phyloP scores from a whole-genome alignment of 2,329 filamentous ascomycete genomes.

The Pseudogymnoascus sp. region DNA sequence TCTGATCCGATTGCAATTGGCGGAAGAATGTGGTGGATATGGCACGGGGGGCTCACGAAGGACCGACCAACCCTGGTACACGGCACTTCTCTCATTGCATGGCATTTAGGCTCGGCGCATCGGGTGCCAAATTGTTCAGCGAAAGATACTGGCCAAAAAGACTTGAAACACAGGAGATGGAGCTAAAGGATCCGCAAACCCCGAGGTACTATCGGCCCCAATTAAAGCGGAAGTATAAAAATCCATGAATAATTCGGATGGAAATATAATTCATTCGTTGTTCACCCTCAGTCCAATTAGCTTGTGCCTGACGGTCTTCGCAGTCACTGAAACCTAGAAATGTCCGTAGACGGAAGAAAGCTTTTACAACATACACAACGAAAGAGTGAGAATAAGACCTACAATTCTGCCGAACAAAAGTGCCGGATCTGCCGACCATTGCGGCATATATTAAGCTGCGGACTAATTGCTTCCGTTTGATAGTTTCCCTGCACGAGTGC shows the following conservation, averaged over 20 bases:
- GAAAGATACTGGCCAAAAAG: neutral
- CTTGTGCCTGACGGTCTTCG: neutral
- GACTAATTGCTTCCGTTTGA: neutral
- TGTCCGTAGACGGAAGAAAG: neutral
- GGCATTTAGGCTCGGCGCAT: neutral
- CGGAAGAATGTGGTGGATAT: neutral
- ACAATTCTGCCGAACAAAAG: neutral
- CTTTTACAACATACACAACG: neutral
- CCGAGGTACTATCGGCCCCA: neutral
- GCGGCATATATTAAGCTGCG: neutral
- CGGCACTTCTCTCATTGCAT: neutral
- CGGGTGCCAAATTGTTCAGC: neutral
- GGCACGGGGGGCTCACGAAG: neutral
- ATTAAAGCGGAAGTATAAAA: slow-evolving; percentile 2
- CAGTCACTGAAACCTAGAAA: neutral
- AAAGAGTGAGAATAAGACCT: neutral
- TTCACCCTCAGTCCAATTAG: neutral
- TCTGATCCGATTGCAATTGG: neutral
- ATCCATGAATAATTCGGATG: neutral
- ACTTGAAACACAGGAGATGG: neutral
- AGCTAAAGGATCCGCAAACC: neutral
- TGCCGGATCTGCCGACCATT: neutral
- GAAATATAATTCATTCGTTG: neutral
- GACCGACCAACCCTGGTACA: neutral
- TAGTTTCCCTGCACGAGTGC: neutral